Percentiles rank a stretch among this genome's conserved stretches.
These are phyloP conservation scores for Xylaria sp. DNA, from an alignment of 2,329 filamentous ascomycete genomes.

Conservation along the genomic window DNA sequence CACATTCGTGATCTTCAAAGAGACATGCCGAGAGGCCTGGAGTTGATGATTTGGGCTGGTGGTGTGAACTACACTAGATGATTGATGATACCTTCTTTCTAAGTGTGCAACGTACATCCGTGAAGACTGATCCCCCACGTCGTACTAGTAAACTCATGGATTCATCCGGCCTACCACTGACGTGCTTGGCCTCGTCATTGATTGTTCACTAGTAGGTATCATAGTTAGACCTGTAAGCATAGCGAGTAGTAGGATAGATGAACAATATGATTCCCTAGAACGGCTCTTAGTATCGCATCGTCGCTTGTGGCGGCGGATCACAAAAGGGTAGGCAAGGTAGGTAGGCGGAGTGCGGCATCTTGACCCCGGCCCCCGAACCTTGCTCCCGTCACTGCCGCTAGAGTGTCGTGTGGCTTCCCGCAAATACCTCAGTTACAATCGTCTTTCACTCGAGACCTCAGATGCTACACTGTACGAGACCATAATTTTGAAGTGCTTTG, in stretches of 20 bases:
- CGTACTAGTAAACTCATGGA: not conserved
- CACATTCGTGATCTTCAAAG: not conserved
- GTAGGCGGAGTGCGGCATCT: constrained; percentile 18
- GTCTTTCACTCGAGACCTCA: constrained; percentile 27
- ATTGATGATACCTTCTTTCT: not conserved
- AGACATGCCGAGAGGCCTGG: not conserved
- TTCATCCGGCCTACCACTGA: not conserved
- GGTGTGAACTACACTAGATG: not conserved
- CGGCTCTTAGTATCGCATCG: not conserved
- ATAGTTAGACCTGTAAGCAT: not conserved
- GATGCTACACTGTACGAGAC: constrained; percentile 29
- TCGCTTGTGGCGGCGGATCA: constrained; percentile 32
- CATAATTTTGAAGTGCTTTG: constrained; percentile 10
- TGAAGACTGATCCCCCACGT: not conserved
- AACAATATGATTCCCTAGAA: not conserved
- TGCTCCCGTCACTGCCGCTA: constrained; percentile 26
- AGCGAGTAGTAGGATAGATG: not conserved
- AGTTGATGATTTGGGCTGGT: not conserved
- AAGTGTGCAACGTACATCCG: not conserved
- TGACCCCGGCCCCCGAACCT: constrained; percentile 29
- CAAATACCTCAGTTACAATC: constrained; percentile 38
- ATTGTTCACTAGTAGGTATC: not conserved
- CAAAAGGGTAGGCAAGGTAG: constrained; percentile 14
- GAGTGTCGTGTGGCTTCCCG: constrained; percentile 26
- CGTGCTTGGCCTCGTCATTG: not conserved